Conservation (phyloP, 345 rosid genomes). For the Rhizophora apiculata region DNA sequence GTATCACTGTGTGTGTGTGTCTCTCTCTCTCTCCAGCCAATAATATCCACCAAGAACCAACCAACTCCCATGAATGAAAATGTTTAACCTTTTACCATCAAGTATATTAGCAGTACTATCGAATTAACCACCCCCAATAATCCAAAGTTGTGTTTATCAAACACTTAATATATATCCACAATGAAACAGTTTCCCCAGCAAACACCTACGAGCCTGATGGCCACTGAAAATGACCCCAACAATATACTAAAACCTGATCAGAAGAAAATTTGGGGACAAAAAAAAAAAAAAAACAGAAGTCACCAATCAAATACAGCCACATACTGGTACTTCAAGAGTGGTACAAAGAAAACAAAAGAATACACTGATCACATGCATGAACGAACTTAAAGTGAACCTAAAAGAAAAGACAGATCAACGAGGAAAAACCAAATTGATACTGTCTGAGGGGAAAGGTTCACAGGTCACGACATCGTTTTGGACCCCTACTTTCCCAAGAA, state of each 20-base stretch:
- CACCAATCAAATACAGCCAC: too few relatives aligned
- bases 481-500: conserved; percentile 21
- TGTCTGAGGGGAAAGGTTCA: not conserved
- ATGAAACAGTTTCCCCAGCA: conserved; percentile 12
- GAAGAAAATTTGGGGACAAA: not conserved
- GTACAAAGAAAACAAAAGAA: too few relatives aligned
- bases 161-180: not conserved
- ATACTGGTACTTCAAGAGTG: too few relatives aligned
- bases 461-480: conserved; percentile 14
- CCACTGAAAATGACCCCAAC: not conserved
- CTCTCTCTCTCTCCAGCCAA: conserved; percentile 20
- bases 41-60: conserved; percentile 12
- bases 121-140: conserved; percentile 21
- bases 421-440: not conserved
- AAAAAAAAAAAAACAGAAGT: not conserved
- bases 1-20: too few relatives aligned
- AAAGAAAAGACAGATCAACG: not conserved
- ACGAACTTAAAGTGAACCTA: not conserved
- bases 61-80: conserved; percentile 6
- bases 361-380: too few relatives aligned
- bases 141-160: conserved; percentile 25
- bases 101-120: not conserved
- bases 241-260: not conserved
- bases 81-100: conserved; percentile 20
- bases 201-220: not conserved